A percentile compares a stretch with the other conserved stretches of the same genome.
Conservation (phyloP, 1,284 basidiomycete species). For the Malassezia furfur region DNA sequence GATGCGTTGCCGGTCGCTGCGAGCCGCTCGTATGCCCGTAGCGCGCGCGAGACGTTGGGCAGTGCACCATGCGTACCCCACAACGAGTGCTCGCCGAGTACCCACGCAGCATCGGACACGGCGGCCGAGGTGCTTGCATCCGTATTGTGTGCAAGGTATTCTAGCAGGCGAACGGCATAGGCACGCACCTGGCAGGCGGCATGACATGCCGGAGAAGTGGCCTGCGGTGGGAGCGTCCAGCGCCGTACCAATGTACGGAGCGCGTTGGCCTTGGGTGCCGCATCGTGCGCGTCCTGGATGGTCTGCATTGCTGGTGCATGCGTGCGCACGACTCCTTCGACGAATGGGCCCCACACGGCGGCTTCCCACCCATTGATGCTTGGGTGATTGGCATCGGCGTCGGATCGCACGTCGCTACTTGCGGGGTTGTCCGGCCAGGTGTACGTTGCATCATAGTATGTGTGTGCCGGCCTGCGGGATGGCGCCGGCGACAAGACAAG, state of each 20-base stretch:
- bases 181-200: background rate
- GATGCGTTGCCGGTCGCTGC: slow-evolving; percentile 32
- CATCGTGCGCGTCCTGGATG: background rate
- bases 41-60: slow-evolving; percentile 29
- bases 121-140: no score
- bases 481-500: background rate
- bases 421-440: slow-evolving; percentile 12
- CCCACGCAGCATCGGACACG: slow-evolving; percentile 33
- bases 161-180: background rate
- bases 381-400: background rate
- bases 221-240: background rate
- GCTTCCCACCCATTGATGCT: slow-evolving; percentile 13
- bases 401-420: no score
- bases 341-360: slow-evolving; percentile 15
- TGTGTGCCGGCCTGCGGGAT: background rate
- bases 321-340: background rate
- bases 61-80: slow-evolving; percentile 40
- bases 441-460: slow-evolving; percentile 1
- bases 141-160: background rate
- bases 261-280: background rate
- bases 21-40: slow-evolving; percentile 29
- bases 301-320: background rate
- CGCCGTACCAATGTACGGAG: background rate
- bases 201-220: no score
- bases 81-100: slow-evolving; percentile 35